These are phyloP conservation scores for Myrica gale DNA, from an alignment of 306 rosid species.

Conservation along the genomic window DNA sequence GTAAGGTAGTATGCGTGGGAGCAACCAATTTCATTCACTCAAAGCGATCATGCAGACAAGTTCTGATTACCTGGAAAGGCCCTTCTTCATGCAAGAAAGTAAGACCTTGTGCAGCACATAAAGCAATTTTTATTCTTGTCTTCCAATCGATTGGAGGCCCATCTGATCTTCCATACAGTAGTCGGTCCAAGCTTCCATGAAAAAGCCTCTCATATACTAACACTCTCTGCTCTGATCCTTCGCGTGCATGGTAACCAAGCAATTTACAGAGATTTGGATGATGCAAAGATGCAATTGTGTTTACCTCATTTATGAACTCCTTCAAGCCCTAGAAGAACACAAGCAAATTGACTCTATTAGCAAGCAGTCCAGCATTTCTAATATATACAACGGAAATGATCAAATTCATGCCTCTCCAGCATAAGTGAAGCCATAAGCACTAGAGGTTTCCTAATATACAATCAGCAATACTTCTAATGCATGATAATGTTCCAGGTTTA, in stretches of 20 bases:
- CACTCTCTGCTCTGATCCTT: constrained; percentile 73
- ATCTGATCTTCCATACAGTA: constrained; percentile 82
- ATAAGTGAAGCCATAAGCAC: background rate
- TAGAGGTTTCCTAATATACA: background rate
- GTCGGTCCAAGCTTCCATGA: constrained; percentile 91
- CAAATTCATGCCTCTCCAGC: background rate
- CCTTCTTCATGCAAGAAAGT: constrained; percentile 99
- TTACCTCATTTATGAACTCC: constrained; percentile 80
- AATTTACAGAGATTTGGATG: constrained; percentile 94
- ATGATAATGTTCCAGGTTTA: background rate
- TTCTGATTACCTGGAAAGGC: constrained; percentile 85
- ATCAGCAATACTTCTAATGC: background rate
- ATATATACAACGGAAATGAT: background rate
- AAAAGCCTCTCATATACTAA: constrained; percentile 86
- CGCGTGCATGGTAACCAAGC: constrained; percentile 94
- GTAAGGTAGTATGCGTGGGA: background rate
- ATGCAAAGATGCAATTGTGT: constrained; percentile 76
- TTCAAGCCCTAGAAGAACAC: constrained; percentile 65
- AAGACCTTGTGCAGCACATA: constrained; percentile 94
- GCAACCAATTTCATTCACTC: background rate
- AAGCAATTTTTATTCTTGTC: constrained; percentile 87
- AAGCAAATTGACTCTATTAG: constrained; percentile 18
- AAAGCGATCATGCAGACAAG: background rate
- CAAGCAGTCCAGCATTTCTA: constrained; percentile 5
- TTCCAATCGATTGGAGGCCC: constrained; percentile 97